Evolutionary conservation across 176 grass and related monocot genomes (phyloP), one percentile per base, ranked within the genome.

Genomic region (Microstegium vimineum): DNA sequence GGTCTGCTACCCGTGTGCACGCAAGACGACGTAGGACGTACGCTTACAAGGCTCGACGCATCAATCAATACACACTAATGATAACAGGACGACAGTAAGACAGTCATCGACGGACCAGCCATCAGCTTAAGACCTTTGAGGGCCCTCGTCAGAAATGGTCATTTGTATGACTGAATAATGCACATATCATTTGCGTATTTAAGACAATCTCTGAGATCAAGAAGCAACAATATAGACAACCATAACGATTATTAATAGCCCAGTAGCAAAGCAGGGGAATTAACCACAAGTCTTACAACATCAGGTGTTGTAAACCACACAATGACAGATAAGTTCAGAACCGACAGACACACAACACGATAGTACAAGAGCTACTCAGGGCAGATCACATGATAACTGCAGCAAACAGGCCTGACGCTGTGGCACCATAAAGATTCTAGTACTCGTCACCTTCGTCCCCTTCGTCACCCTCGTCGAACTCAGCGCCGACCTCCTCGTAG

Each of bases 401-500:
- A 9, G 74, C 15, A 64, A 2, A 67, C 41, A 6, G 46, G 45
- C 61, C 47, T 32, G 69, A 79, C 22, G 1, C 32, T 20, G 16
- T 4, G 22, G 25, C 42, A 67, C 20, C 54, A 83, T 30, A 40
- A 43, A 23, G 13, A 30, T 6, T 65, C 78, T 89, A 89, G 83
- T 89, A 89, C 83, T 89, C 87, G 0, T 89, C 87, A 0, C 83
- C 87, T 3, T 89, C 87, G 0, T 86, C 87, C 0, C 83, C 87
- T 0, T 89, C 87, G 2, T 89, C 87, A 1, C 83, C 83, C 22
- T 89, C 87, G 17, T 89, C 87, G 5, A 38, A 89, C 83, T 89
- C 87, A 18, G 87, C 87, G 0, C 87, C 87, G 1, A 89, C 87
- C 74, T 89, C 87, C 35, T 89, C 87, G 0, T 89, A 89, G 66